A percentile compares a stretch with the other conserved stretches of the same genome.
Evolutionary conservation across 2,329 filamentous ascomycete genomes (phyloP).

Genomic region (Claviceps cyperi): DNA sequence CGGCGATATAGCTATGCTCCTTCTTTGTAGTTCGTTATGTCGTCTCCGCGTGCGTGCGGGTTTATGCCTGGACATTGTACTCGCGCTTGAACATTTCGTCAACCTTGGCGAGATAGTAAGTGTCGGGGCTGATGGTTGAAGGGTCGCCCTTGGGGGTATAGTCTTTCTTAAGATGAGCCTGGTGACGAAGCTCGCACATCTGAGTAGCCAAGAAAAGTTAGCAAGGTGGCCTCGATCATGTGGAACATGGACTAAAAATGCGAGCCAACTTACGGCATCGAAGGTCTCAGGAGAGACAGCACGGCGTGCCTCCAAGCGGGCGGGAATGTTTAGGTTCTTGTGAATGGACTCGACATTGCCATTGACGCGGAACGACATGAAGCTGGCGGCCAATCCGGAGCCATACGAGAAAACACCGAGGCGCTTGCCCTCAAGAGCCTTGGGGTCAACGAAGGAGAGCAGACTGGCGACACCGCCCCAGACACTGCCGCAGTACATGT

Average conservation of each 20-base stretch:
- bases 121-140: conserved; percentile 50
- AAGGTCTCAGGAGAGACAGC: conserved; percentile 58
- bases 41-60: neutral
- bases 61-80: conserved; percentile 61
- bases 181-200: conserved; percentile 70
- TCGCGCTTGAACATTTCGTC: conserved; percentile 78
- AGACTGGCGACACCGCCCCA: conserved; percentile 64
- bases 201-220: conserved; percentile 18
- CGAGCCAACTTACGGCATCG: conserved; percentile 40
- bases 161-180: conserved; percentile 71
- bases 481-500: conserved; percentile 57
- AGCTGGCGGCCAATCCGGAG: conserved; percentile 57
- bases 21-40: neutral
- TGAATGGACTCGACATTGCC: conserved; percentile 55
- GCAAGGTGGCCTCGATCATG: neutral
- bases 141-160: conserved; percentile 55
- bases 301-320: conserved; percentile 50
- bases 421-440: conserved; percentile 54
- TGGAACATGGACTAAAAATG: too few relatives aligned
- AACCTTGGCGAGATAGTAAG: conserved; percentile 68
- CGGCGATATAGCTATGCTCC: conserved; percentile 3
- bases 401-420: conserved; percentile 69
- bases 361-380: conserved; percentile 58
- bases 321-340: conserved; percentile 54
- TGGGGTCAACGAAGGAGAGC: conserved; percentile 47